These are phyloP conservation scores for Globisporangium orthogonon DNA, from an alignment of 352 stramenopile species.

Conservation along the genomic window DNA sequence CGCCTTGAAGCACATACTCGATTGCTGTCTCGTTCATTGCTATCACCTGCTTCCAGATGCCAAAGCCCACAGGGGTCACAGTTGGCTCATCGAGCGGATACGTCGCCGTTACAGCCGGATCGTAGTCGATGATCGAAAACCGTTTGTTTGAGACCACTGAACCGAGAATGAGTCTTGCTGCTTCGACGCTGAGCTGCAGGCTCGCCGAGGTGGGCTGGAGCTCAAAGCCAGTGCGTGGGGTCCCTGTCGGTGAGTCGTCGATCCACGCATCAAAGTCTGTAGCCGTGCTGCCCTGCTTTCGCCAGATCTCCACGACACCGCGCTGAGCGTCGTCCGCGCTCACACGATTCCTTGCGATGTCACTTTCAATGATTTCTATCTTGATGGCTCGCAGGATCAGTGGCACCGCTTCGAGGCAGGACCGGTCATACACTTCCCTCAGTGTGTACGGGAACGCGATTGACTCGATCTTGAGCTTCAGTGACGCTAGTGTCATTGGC, in stretches of 20 bases:
- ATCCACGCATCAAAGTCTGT: conserved; percentile 67
- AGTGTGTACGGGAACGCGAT: conserved; percentile 61
- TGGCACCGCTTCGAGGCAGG: conserved; percentile 57
- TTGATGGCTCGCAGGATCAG: conserved; percentile 58
- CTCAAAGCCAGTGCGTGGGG: conserved; percentile 53
- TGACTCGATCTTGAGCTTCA: conserved; percentile 32
- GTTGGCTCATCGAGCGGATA: conserved; percentile 22
- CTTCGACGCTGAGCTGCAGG: conserved; percentile 53
- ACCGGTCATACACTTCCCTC: conserved; percentile 46
- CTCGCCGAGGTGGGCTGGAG: conserved; percentile 26
- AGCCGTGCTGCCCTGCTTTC: conserved; percentile 18
- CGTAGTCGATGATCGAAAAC: conserved; percentile 70
- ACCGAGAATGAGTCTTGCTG: conserved; percentile 42
- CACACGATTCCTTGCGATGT: conserved; percentile 33
- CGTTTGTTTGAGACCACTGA: conserved; percentile 43
- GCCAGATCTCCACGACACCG: conserved; percentile 47
- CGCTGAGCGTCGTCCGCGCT: conserved; percentile 34
- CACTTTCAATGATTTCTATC: conserved; percentile 38
- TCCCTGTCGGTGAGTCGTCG: conserved; percentile 40
- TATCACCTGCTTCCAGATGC: conserved; percentile 74
- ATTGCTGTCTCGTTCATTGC: conserved; percentile 57
- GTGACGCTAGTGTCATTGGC: conserved; percentile 34
- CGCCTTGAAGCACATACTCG: conserved; percentile 34
- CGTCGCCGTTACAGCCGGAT: conserved; percentile 15
- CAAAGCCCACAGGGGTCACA: conserved; percentile 45